These are phyloP conservation scores for Hanseniaspora gamundiae DNA, from an alignment of 1,139 yeast species.

Conservation along the genomic window DNA sequence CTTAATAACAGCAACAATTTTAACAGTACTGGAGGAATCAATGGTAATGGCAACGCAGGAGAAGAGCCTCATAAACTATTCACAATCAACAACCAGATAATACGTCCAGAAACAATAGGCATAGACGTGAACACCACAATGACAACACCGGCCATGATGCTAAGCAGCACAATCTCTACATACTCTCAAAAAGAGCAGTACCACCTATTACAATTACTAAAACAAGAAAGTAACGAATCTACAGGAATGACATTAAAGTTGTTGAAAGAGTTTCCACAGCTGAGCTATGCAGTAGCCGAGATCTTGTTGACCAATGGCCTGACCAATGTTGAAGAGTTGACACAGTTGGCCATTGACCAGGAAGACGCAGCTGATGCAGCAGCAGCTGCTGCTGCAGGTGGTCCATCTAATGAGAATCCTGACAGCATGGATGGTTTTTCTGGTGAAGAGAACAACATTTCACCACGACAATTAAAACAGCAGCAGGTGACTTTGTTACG, in stretches of 20 bases:
- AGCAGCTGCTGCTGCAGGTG: slow-evolving; percentile 6
- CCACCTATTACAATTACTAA: slow-evolving; percentile 42
- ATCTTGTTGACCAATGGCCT: slow-evolving; percentile 40
- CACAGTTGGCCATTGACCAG: slow-evolving; percentile 19
- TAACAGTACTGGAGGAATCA: slow-evolving; percentile 9
- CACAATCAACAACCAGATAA: slow-evolving; percentile 8
- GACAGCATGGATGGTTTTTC: slow-evolving; percentile 5
- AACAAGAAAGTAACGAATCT: slow-evolving; percentile 43
- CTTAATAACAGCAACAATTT: slow-evolving; percentile 9
- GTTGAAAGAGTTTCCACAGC: slow-evolving; percentile 61
- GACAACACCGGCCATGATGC: slow-evolving; percentile 44
- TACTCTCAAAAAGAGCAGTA: slow-evolving; percentile 24
- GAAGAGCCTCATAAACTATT: slow-evolving; percentile 4
- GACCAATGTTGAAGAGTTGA: slow-evolving; percentile 23
- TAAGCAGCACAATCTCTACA: slow-evolving; percentile 46
- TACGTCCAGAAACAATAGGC: slow-evolving; percentile 17
- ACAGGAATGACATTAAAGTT: slow-evolving; percentile 56
- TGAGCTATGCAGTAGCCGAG: slow-evolving; percentile 75
- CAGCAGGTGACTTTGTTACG: slow-evolving; percentile 43
- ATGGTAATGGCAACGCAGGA: slow-evolving; percentile 4
- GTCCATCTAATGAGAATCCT: slow-evolving; percentile 6
- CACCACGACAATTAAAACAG: slow-evolving; percentile 31
- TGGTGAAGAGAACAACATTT: slow-evolving; percentile 15
- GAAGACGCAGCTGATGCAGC: slow-evolving; percentile 9
- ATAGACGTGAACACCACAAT: slow-evolving; percentile 51